A percentile compares a stretch with the other conserved stretches of the same genome.
Conservation (phyloP, 2,329 filamentous ascomycete genomes). For the Clarireedia hainanense region DNA sequence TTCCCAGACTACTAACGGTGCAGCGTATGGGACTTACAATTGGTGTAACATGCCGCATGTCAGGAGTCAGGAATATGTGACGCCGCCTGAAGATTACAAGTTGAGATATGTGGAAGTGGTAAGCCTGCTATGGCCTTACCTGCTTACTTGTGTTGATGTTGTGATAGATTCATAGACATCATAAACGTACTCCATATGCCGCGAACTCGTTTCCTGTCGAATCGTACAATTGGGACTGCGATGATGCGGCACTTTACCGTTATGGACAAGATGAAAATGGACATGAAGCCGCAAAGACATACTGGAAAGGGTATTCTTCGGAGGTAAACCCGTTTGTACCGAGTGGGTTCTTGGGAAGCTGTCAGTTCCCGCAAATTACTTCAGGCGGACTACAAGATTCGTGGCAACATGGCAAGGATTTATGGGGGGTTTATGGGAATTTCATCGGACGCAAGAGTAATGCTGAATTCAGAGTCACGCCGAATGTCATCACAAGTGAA, state of each 20-base stretch:
- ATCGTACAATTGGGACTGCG: slow-evolving; percentile 64
- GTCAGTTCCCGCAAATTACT: slow-evolving; percentile 77
- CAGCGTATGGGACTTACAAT: slow-evolving; percentile 60
- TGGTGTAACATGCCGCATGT: slow-evolving; percentile 76
- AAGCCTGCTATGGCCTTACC: slow-evolving; percentile 25
- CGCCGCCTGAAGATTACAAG: slow-evolving; percentile 46
- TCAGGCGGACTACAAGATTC: slow-evolving; percentile 63
- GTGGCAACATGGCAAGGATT: slow-evolving; percentile 66
- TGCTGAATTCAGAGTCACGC: slow-evolving; percentile 65
- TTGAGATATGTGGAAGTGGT: slow-evolving; percentile 71
- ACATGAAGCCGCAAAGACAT: slow-evolving; percentile 46
- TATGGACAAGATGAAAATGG: slow-evolving; percentile 52
- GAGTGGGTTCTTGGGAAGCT: slow-evolving; percentile 62
- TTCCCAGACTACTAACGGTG: slow-evolving; percentile 45
- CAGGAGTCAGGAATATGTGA: slow-evolving; percentile 55
- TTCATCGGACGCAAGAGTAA: slow-evolving; percentile 44
- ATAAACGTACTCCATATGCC: slow-evolving; percentile 77
- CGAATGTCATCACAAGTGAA: slow-evolving; percentile 76
- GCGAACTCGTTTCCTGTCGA: slow-evolving; percentile 71
- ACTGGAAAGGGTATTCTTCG: slow-evolving; percentile 58
- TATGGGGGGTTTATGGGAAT: slow-evolving; percentile 68
- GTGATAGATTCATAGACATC: slow-evolving; percentile 65
- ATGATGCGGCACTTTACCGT: slow-evolving; percentile 61
- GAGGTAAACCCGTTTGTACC: slow-evolving; percentile 59
- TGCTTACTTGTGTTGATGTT: not conserved